Percentiles rank a stretch among this genome's conserved stretches.
Evolutionary conservation across 2,329 filamentous ascomycete genomes (phyloP).

Genomic region (Rhinocladiella similis): DNA sequence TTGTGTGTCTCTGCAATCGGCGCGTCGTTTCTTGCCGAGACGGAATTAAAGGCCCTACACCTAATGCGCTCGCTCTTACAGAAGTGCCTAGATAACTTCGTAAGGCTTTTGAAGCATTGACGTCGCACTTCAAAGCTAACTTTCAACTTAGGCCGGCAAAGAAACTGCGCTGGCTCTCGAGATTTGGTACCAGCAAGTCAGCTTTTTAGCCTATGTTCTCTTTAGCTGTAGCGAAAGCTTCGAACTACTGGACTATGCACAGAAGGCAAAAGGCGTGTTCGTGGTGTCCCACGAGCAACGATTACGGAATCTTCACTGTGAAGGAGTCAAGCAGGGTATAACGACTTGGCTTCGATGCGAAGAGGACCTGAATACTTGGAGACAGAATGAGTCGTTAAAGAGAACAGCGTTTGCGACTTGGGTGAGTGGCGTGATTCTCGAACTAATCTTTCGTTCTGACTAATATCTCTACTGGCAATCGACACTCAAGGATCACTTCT

Average conservation of each 20-base stretch:
- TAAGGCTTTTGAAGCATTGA: background rate
- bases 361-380: slow-evolving; percentile 1
- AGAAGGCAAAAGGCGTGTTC: slow-evolving; percentile 1
- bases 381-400: background rate
- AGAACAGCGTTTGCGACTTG: slow-evolving; percentile 2
- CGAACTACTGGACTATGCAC: slow-evolving; percentile 1
- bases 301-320: background rate
- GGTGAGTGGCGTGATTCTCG: background rate
- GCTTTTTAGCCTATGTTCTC: background rate
- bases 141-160: background rate
- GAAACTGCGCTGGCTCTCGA: background rate
- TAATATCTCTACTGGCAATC: background rate
- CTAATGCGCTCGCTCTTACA: background rate
- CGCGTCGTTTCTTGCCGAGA: slow-evolving; percentile 1
- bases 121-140: background rate
- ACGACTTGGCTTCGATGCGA: background rate
- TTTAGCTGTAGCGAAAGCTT: slow-evolving; percentile 1
- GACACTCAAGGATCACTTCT: slow-evolving; percentile 1
- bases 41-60: background rate
- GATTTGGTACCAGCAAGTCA: slow-evolving; percentile 5
- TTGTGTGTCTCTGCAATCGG: slow-evolving; percentile 2
- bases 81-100: background rate
- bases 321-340: background rate
- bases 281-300: slow-evolving; percentile 1
- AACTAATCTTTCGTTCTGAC: background rate